Evolutionary conservation across 2,329 filamentous ascomycete species (phyloP).

Genomic region (Pseudogymnoascus sp.): DNA sequence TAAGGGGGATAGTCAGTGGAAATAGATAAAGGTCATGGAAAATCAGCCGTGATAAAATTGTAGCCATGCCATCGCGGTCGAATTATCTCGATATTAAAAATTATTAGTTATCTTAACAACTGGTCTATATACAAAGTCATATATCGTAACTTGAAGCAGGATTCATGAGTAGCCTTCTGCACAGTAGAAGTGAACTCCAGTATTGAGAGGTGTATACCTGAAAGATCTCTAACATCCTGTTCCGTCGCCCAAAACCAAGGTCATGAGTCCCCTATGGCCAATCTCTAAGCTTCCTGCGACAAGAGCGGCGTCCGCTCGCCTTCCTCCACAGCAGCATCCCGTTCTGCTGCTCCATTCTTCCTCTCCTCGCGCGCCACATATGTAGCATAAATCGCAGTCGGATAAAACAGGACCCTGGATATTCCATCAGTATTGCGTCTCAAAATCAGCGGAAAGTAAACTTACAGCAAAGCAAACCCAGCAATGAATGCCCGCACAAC

Average conservation of each 20-base stretch:
- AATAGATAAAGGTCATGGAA: too few species aligned
- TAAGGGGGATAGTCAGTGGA: too few species aligned
- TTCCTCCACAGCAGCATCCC: not conserved
- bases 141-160: conserved; percentile 1
- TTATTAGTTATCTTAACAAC: not conserved
- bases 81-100: not conserved
- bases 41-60: not conserved
- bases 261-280: not conserved
- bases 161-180: not conserved
- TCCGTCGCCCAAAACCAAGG: not conserved
- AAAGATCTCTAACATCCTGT: not conserved
- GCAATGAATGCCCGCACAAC: conserved; percentile 15
- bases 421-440: not conserved
- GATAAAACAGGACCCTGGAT: conserved; percentile 15
- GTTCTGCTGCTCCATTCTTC: not conserved
- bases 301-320: not conserved
- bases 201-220: not conserved
- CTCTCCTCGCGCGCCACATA: not conserved
- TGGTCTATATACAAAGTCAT: conserved; percentile 4
- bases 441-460: not conserved
- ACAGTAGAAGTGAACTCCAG: not conserved
- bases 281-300: not conserved
- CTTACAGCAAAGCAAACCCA: conserved; percentile 19
- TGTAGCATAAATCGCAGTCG: conserved; percentile 14
- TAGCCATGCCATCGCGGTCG: not conserved